Conservation (phyloP, 805 yeast genomes). For the Candida coleopterorum region DNA sequence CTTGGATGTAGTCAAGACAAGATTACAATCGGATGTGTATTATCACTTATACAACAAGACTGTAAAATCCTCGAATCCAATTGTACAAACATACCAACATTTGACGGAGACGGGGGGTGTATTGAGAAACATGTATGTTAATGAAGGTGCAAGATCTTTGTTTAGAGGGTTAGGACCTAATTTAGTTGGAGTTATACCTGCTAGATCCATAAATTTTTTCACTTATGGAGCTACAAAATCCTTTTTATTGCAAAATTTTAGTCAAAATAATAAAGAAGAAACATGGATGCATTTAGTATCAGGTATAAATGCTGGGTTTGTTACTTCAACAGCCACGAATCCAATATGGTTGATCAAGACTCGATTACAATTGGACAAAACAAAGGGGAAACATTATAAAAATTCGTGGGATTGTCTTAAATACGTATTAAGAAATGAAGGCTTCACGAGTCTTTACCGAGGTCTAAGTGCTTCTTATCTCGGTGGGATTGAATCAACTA, state of each 20-base stretch:
- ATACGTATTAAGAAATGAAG: slow-evolving; percentile 70
- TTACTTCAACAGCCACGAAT: slow-evolving; percentile 92
- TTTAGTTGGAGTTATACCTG: slow-evolving; percentile 95
- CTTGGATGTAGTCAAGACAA: slow-evolving; percentile 90
- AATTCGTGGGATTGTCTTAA: slow-evolving; percentile 82
- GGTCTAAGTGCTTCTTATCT: slow-evolving; percentile 94
- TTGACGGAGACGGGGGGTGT: slow-evolving; percentile 79
- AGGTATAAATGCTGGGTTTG: slow-evolving; percentile 89
- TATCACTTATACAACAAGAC: slow-evolving; percentile 49
- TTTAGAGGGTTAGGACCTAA: slow-evolving; percentile 97
- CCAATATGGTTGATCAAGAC: slow-evolving; percentile 98
- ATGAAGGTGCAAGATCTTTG: slow-evolving; percentile 81
- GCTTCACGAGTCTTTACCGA: slow-evolving; percentile 71
- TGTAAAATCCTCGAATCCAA: slow-evolving; percentile 32
- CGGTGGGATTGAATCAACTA: slow-evolving; percentile 87
- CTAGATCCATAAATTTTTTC: slow-evolving; percentile 93
- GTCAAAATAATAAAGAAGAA: slow-evolving; percentile 51
- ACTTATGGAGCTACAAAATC: slow-evolving; percentile 95
- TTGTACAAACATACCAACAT: slow-evolving; percentile 57
- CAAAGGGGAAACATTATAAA: slow-evolving; percentile 59
- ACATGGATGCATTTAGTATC: slow-evolving; percentile 82
- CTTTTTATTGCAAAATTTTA: slow-evolving; percentile 53
- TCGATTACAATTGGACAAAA: slow-evolving; percentile 83
- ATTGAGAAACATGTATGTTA: slow-evolving; percentile 57
- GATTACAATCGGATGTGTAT: slow-evolving; percentile 87